Base-by-base conservation (phyloP, 805 yeast genomes). In the Pichia deserticola region DNA sequence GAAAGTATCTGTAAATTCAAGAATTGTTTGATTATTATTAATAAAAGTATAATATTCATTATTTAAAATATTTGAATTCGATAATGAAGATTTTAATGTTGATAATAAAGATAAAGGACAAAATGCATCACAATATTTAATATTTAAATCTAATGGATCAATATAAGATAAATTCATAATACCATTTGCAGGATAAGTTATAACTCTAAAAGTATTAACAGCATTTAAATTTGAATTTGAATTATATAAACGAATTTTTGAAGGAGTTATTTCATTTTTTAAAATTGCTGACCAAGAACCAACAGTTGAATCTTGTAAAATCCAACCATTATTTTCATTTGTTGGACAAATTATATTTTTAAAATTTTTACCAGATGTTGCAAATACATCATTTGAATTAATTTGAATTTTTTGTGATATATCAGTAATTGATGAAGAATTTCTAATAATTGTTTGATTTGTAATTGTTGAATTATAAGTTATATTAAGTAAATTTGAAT, bases 131-230 rank as follows among this genome's bases (percentile, higher is more conserved):
- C 99, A 93, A 60, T 69, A 69, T 13, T 68, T 62, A 4, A 75
- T 45, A n/a, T 72, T 67, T 44, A 84, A 80, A 2, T 88, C 75
- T 0, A 61, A 52, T 3, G 96, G 95, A 61, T 92, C 92, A 27
- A 86, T 70, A 60, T 89, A 93, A 0, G 95, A 81, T 55, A 93
- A 65, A 63, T 93, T 93, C 96, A 93, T 86, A 53, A 92, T 92
- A 55, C 97, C 88, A 56, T 82, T 77, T 11, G 89, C 75, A 0
- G 97, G 97, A 48, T 76, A 68, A 0, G 96, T 82, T 38, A 84
- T 69, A 7, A 93, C 70, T 59, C 97, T 76, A 63, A 90, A 93
- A 7, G 75, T 51, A 44, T 82, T 73, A 6, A 81, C 75, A 12
- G 82, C 79, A 32, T 70, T 66, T 15, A 41, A 33, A 29, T 51